These are phyloP conservation scores for Pseudogymnoascus sp. DNA, from an alignment of 2,329 filamentous ascomycete species.

Conservation along the genomic window DNA sequence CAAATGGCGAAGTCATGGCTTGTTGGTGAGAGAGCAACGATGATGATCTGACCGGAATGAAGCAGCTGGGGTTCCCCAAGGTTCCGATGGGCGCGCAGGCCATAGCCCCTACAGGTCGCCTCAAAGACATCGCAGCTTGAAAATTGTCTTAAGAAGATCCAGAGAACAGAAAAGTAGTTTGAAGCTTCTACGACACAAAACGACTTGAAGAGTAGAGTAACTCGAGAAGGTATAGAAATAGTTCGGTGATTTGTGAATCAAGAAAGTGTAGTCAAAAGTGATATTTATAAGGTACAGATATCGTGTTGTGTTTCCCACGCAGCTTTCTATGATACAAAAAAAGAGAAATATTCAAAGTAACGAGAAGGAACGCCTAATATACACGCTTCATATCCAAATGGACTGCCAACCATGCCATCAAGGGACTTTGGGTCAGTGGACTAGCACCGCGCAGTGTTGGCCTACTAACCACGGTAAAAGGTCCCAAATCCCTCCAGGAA, in stretches of 20 bases:
- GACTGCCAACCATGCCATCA: background rate
- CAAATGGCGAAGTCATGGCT: background rate
- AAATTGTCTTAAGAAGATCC: background rate
- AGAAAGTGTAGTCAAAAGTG: background rate
- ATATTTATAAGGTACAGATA: background rate
- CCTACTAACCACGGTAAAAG: background rate
- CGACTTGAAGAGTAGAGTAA: background rate
- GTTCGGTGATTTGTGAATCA: background rate
- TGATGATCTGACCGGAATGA: background rate
- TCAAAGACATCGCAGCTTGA: background rate
- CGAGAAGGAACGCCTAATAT: background rate
- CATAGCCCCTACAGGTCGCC: background rate
- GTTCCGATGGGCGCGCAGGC: no score
- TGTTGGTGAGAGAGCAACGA: background rate
- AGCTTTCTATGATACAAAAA: background rate
- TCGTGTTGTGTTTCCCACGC: background rate
- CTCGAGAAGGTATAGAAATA: background rate
- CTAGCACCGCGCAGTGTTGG: background rate
- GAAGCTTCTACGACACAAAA: background rate
- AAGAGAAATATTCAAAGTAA: background rate
- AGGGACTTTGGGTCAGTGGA: background rate
- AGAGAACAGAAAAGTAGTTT: background rate
- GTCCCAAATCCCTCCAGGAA: background rate
- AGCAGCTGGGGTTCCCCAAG: background rate
- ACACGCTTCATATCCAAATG: background rate